Evolutionary conservation across 345 rosid species (phyloP).

Genomic region (Corymbia maculata): DNA sequence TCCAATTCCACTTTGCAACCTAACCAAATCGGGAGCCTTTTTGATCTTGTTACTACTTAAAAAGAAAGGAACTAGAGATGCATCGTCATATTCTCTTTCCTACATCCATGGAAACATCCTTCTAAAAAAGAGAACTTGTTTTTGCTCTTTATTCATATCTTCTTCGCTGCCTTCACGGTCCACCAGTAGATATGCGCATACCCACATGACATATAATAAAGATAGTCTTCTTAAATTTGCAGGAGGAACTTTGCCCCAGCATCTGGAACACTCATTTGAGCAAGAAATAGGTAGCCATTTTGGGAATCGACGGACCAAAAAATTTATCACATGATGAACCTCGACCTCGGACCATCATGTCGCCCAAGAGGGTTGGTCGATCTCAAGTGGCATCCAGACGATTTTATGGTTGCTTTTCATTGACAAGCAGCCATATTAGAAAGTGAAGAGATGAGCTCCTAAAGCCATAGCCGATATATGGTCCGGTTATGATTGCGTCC

Average conservation of each 20-base stretch:
- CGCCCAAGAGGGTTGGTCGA: background rate
- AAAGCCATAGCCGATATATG: background rate
- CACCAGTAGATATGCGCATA: background rate
- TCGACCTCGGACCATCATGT: conserved; percentile 4
- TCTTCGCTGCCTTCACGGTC: background rate
- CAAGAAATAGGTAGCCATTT: background rate
- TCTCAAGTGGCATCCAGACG: background rate
- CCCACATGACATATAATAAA: background rate
- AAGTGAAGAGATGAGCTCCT: background rate
- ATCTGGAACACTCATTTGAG: conserved; percentile 4
- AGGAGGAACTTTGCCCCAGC: background rate
- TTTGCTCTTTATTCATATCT: background rate
- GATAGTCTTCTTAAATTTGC: background rate
- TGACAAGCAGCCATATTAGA: background rate
- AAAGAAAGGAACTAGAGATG: background rate
- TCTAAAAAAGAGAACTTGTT: background rate
- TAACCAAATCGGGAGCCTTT: background rate
- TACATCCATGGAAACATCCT: background rate
- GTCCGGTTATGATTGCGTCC: background rate
- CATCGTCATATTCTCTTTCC: background rate
- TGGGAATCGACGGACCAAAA: background rate
- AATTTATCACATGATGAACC: background rate
- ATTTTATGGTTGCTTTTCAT: background rate
- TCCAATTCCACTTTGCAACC: too few relatives aligned
- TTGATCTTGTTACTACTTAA: background rate